Percentiles rank a stretch among this genome's conserved stretches.
Conservation (phyloP, 305 asterid species). For the Euphrasia arctica region DNA sequence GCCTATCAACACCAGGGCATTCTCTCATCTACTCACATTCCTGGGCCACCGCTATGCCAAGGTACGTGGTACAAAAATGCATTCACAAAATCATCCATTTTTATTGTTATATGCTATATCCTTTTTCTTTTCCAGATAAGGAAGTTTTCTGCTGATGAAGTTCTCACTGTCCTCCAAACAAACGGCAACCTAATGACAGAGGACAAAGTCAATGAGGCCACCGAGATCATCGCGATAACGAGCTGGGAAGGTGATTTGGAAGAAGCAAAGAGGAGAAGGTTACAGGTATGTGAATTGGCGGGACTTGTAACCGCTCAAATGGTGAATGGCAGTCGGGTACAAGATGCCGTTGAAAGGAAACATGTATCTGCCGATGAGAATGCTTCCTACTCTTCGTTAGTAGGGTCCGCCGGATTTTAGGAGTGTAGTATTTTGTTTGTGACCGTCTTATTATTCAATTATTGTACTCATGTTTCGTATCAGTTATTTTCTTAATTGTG, state of each 20-base stretch:
- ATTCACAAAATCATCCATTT: too few species aligned
- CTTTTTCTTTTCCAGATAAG: constrained; percentile 55
- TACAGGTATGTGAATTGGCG: constrained; percentile 51
- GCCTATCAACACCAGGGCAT: constrained; percentile 56
- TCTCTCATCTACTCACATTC: constrained; percentile 65
- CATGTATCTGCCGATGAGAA: constrained; percentile 62
- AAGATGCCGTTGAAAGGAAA: constrained; percentile 29
- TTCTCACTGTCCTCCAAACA: constrained; percentile 72
- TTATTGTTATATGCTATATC: neutral
- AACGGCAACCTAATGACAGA: constrained; percentile 56
- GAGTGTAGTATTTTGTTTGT: neutral
- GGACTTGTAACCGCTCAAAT: constrained; percentile 43
- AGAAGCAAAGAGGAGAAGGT: constrained; percentile 68
- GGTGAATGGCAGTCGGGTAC: constrained; percentile 26
- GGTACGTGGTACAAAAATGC: constrained; percentile 45
- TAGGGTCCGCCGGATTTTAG: constrained; percentile 90
- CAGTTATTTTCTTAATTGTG: too few species aligned
- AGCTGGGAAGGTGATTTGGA: constrained; percentile 91
- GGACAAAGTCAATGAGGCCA: constrained; percentile 59
- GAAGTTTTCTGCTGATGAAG: constrained; percentile 82
- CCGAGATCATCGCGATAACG: constrained; percentile 73
- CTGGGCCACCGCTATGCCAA: constrained; percentile 85
- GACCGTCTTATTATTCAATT: too few species aligned
- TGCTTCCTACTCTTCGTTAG: constrained; percentile 79
- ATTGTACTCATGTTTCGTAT: too few species aligned